Conservation (phyloP, 768 basidiomycete species). For the Lactifluus pinguis region DNA sequence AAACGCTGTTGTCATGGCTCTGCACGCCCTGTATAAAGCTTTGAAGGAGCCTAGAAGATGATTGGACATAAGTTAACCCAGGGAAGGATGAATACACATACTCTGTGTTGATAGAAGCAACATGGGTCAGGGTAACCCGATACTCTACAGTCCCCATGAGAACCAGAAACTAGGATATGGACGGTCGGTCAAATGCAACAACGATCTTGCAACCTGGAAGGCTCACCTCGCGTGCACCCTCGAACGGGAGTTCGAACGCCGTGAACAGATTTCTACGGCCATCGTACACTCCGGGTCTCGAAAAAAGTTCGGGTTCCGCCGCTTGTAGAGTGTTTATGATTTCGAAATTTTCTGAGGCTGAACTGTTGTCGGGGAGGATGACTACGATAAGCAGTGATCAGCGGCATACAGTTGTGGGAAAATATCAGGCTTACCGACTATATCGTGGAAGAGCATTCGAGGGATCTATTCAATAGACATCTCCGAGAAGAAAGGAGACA, state of each 20-base stretch:
- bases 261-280: constrained; percentile 73
- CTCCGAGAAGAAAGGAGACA: constrained; percentile 21
- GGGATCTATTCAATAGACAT: not conserved
- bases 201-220: not conserved
- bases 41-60: constrained; percentile 41
- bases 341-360: constrained; percentile 59
- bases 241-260: constrained; percentile 51
- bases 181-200: constrained; percentile 2
- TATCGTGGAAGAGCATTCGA: not conserved
- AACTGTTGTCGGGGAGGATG: constrained; percentile 57
- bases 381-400: constrained; percentile 30
- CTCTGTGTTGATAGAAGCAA: constrained; percentile 82
- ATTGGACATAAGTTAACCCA: not conserved
- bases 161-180: constrained; percentile 47
- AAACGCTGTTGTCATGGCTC: constrained; percentile 55
- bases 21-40: constrained; percentile 59
- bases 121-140: constrained; percentile 54
- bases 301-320: constrained; percentile 57
- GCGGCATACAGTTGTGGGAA: not conserved
- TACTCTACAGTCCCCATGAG: constrained; percentile 53
- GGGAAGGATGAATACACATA: constrained; percentile 28
- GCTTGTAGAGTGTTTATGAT: constrained; percentile 57
- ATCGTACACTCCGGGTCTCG: constrained; percentile 66
- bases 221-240: constrained; percentile 41
- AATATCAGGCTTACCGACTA: constrained; percentile 34